Conservation (phyloP, 768 basidiomycete genomes). For the Naganishia kalamii region DNA sequence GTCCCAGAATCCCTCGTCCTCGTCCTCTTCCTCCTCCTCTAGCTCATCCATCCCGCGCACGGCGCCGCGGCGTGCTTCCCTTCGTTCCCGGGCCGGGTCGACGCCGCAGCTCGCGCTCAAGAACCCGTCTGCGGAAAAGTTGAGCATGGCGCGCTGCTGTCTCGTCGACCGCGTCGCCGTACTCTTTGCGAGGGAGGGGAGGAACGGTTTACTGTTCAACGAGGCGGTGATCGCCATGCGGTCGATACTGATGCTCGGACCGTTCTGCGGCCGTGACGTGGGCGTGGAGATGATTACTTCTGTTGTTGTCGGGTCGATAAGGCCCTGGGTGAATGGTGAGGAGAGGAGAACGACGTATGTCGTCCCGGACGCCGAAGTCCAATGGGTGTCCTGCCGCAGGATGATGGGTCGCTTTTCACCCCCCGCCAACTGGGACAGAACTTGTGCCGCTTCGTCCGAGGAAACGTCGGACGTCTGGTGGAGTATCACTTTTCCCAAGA, state of each 20-base stretch:
- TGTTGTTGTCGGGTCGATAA: not conserved
- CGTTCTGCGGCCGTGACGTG: not conserved
- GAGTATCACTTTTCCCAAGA: not conserved
- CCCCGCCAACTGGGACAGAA: not conserved
- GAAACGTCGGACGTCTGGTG: not conserved
- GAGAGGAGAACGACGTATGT: not conserved
- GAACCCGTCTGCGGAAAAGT: constrained; percentile 6
- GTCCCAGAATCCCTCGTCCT: not conserved
- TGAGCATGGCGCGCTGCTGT: constrained; percentile 10
- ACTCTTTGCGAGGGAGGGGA: no score
- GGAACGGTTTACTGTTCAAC: not conserved
- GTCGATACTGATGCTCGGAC: not conserved
- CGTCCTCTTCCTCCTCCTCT: constrained; percentile 20
- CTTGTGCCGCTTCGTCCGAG: not conserved
- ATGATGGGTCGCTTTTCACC: not conserved
- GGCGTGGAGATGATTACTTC: constrained; percentile 12
- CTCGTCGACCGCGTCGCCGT: constrained; percentile 4
- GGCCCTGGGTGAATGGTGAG: constrained; percentile 1
- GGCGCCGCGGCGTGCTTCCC: not conserved
- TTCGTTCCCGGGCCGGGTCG: constrained; percentile 2
- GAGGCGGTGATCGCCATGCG: not conserved
- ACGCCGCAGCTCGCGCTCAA: not conserved
- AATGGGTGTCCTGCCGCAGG: constrained; percentile 4
- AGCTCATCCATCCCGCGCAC: not conserved
- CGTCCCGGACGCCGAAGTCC: not conserved